Percentiles rank a stretch among this genome's conserved stretches.
Conservation (phyloP, 371 early-diverging fungal species). For the Mucor velutinosus region DNA sequence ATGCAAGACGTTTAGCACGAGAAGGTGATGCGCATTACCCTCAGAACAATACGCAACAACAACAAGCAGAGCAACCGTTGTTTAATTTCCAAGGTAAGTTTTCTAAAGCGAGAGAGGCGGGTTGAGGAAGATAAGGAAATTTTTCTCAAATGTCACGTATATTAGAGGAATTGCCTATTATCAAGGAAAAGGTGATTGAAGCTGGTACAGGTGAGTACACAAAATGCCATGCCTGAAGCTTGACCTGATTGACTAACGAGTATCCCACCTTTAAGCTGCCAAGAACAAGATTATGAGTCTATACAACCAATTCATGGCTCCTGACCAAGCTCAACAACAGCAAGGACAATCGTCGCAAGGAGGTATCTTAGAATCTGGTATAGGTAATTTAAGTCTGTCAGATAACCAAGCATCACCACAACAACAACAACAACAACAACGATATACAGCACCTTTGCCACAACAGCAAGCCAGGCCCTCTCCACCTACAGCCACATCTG, state of each 20-base stretch:
- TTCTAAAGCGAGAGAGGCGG: neutral
- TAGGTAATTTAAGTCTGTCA: conserved; percentile 17
- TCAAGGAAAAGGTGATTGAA: conserved; percentile 43
- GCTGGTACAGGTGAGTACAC: conserved; percentile 34
- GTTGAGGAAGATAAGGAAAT: neutral
- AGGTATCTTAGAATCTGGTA: conserved; percentile 8
- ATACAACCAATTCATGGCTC: conserved; percentile 35
- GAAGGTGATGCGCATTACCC: conserved; percentile 24
- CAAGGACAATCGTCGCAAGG: neutral
- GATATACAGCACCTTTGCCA: neutral
- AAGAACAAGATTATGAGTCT: conserved; percentile 42
- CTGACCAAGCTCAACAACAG: conserved; percentile 5
- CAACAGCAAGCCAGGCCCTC: conserved; percentile 5
- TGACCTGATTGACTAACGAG: neutral
- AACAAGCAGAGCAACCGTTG: conserved; percentile 15
- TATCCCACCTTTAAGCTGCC: conserved; percentile 25
- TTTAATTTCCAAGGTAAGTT: conserved; percentile 35
- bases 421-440: neutral
- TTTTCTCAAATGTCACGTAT: neutral
- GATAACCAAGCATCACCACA: neutral
- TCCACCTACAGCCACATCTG: neutral
- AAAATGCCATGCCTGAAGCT: neutral
- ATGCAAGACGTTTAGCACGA: conserved; percentile 34
- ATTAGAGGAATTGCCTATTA: conserved; percentile 36
- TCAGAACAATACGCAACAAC: conserved; percentile 2